Conservation (phyloP, 805 yeast genomes). For the Wickerhamomyces subpelliculosus region DNA sequence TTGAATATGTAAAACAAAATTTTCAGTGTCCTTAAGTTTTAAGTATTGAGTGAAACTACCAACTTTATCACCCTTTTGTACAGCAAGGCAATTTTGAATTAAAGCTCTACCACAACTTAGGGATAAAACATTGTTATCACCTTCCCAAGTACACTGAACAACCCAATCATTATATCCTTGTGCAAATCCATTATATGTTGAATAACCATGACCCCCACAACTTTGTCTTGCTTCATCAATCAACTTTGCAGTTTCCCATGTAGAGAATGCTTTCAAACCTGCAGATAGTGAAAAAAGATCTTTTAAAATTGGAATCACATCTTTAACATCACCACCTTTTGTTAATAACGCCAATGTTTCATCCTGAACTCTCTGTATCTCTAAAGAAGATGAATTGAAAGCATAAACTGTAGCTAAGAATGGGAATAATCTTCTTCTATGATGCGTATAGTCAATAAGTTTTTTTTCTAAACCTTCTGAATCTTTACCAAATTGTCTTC, state of each 20-base stretch:
- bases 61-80: conserved; percentile 24
- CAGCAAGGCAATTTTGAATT: conserved; percentile 29
- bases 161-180: conserved; percentile 86
- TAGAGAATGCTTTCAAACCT: conserved; percentile 82
- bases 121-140: conserved; percentile 83
- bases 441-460: conserved; percentile 81
- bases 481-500: conserved; percentile 66
- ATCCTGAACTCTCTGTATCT: conserved; percentile 41
- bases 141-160: conserved; percentile 97
- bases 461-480: conserved; percentile 63
- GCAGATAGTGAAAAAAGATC: conserved; percentile 78
- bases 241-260: conserved; percentile 75
- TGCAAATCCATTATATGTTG: conserved; percentile 83
- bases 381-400: conserved; percentile 49
- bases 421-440: conserved; percentile 75
- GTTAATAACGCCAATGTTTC: conserved; percentile 26
- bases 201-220: conserved; percentile 95
- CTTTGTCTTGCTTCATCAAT: conserved; percentile 89
- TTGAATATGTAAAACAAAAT: conserved; percentile 11
- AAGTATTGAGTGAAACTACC: conserved; percentile 24
- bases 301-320: conserved; percentile 57
- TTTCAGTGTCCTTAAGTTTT: conserved; percentile 6
- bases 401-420: conserved; percentile 73
- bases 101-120: conserved; percentile 76
- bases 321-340: conserved; percentile 32